Base-by-base conservation (phyloP, 495 filamentous ascomycete genomes). In the Evernia prunastri region DNA sequence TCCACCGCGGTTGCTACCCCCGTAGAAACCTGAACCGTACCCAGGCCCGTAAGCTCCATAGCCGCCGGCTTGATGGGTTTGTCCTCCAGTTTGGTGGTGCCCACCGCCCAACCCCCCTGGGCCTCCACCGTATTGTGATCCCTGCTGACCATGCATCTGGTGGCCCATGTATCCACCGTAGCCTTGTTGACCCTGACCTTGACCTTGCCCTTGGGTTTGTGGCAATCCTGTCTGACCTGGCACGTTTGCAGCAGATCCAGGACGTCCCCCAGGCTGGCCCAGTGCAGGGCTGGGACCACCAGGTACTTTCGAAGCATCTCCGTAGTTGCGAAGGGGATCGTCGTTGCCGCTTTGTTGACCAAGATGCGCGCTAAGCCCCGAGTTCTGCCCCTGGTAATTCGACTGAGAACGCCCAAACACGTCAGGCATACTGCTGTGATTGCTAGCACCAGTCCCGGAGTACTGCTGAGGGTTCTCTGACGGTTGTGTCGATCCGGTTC, bases 261-360 rank as follows among this genome's bases (percentile, higher is more conserved):
- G 91, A 63, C 92, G 88, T 70, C 80, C 80, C 39, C 83, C 85
- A 42, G 89, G 87, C 69, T 90, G 88, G 36, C 84, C 86, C 35
- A 96, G 83, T 10, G 90, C 90, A 36, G 92, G 92, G 75, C 90
- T 95, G 4, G 92, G 91, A 9, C 90, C 91, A 49, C 82, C 81
- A 40, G 85, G 77, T 69, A 74, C 68, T 77, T 95, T 94, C 61
- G 86, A 78, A 61, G 86, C 76, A 36, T 89, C 87, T 43, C 87
- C 87, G 66, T 84, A 91, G 9, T 85, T 84, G 80, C 96, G 96
- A 71, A 92, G 76, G 3, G 88, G 77, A 69, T 96, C 91, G 59
- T 86, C 86, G 43, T 73, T 73, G 58, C 79, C 80, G 29, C 76
- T 72, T 65, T 84, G 84, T 12, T 80, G 80, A 57, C 82, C 84